These are phyloP conservation scores for Gnomoniopsis smithogilvyi DNA, from an alignment of 2,329 filamentous ascomycete species.

Conservation along the genomic window DNA sequence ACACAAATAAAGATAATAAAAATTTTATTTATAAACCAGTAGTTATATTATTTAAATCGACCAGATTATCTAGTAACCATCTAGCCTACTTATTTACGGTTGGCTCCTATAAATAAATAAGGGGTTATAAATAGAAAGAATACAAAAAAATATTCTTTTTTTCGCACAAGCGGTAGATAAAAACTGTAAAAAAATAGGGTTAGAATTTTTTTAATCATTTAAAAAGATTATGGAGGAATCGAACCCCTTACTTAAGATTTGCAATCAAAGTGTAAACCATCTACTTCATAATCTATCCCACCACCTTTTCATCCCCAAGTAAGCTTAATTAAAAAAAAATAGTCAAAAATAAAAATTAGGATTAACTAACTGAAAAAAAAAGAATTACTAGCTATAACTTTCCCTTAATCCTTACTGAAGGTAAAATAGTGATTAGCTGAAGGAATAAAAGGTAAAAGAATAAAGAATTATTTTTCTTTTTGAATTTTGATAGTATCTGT, in stretches of 20 bases:
- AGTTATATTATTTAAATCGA: constrained; percentile 3
- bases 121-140: background rate
- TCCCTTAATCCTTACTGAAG: too few relatives aligned
- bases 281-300: constrained; percentile 4
- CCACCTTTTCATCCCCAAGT: background rate
- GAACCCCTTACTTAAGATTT: constrained; percentile 5
- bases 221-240: constrained; percentile 1
- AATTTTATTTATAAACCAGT: constrained; percentile 6
- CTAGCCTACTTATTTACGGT: background rate
- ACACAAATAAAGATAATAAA: background rate
- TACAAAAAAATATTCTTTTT: background rate
- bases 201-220: background rate
- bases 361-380: too few relatives aligned
- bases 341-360: background rate
- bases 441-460: too few relatives aligned
- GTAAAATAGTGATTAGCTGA: too few relatives aligned
- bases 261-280: constrained; percentile 4
- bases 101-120: background rate
- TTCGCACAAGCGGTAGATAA: background rate
- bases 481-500: too few relatives aligned
- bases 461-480: too few relatives aligned
- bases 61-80: background rate
- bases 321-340: background rate
- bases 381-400: too few relatives aligned
- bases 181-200: background rate